Base-by-base conservation (phyloP, 441 rosid genomes). In the Populus tomentosa region DNA sequence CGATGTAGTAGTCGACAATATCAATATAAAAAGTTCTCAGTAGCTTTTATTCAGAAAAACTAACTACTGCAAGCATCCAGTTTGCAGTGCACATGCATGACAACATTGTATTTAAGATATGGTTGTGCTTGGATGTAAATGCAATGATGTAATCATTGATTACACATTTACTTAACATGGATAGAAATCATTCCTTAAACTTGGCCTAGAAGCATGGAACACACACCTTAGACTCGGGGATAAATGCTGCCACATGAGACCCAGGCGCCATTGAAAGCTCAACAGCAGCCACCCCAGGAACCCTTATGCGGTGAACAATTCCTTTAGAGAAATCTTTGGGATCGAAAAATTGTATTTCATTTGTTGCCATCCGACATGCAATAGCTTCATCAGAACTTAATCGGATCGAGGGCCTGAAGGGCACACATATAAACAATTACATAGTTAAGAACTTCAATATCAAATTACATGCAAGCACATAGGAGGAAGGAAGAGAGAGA, bases 171-270 rank as follows among this genome's bases (percentile, higher is more conserved):
- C 40, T 46, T 13, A 46, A 46, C 18, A 46, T 46, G 59, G 26
- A 61, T 7, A 73, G 23, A 75, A 50, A 69, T 11, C 24, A 69
- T 24, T 28, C 20, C 69, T 56, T 10, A 75, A 69, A 70, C 20
- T 14, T 14, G 67, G 42, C 76, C 38, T 13, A 24, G 69, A 76
- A 62, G 42, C 70, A 76, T 6, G 75, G 67, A 84, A 69, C 24
- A 80, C 84, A 67, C 70, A 95, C 99, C 99, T 95, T 93, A 14
- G 92, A 86, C 83, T 95, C 99, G 14, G 96, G 96, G 84, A 95
- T 91, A 90, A 86, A 95, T 72, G 87, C 91, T 63, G 94, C 98
- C 77, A 95, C 84, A 77, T 95, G 91, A 42, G 96, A 89, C 36
- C 96, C 99, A 36, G 98, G 94, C 14, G 80, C 75, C 86, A 83